phyloP scores from a whole-genome alignment of 1,139 yeast species.

The Debaryomyces singareniensis region DNA sequence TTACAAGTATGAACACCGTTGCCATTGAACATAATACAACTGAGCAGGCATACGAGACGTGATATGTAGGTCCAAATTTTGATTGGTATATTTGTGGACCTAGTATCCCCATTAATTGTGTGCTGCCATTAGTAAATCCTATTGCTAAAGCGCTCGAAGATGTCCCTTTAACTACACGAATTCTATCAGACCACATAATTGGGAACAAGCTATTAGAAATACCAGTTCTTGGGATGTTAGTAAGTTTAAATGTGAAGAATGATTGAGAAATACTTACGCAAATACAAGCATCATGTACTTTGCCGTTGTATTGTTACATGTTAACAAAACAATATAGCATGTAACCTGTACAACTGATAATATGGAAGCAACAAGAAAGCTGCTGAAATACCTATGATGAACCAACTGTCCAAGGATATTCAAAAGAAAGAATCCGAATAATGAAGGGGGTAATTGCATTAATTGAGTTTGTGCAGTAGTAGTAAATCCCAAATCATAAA shows the following conservation, averaged over 20 bases:
- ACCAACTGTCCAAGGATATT: conserved; percentile 9
- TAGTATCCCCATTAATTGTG: conserved; percentile 11
- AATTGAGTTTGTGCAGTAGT: conserved; percentile 14
- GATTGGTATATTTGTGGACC: conserved; percentile 12
- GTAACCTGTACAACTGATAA: conserved; percentile 9
- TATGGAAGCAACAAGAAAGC: conserved; percentile 10
- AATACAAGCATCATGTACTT: conserved; percentile 11
- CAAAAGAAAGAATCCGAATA: conserved; percentile 10
- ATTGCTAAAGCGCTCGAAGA: conserved; percentile 12
- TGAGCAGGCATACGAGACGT: conserved; percentile 9
- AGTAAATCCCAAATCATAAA: conserved; percentile 17
- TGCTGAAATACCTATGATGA: conserved; percentile 6
- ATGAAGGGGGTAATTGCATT: conserved; percentile 12
- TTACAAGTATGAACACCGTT: conserved; percentile 5
- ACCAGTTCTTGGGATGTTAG: conserved; percentile 7
- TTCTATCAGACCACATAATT: conserved; percentile 13
- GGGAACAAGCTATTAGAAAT: conserved; percentile 12
- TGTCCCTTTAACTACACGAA: conserved; percentile 11
- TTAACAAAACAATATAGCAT: conserved; percentile 9
- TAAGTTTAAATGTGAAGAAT: conserved; percentile 1
- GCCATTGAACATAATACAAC: conserved; percentile 9
- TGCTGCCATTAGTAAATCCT: conserved; percentile 10
- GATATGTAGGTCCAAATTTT: conserved; percentile 12
- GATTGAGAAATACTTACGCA: conserved; percentile 6
- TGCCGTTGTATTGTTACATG: conserved; percentile 6